phyloP scores from a whole-genome alignment of 73 alveolate species.

The Tetrahymena malaccensis region DNA sequence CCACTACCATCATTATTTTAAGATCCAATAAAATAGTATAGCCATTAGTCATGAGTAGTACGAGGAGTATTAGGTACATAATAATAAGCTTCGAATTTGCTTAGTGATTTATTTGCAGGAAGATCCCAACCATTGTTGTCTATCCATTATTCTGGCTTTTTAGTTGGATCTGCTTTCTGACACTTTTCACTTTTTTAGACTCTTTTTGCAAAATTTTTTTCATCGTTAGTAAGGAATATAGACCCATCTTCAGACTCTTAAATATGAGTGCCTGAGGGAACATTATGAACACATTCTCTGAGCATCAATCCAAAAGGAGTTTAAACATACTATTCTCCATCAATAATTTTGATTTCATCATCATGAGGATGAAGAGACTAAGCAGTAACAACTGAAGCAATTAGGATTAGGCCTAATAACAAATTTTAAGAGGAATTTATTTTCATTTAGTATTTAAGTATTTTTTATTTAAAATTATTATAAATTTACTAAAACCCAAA shows the following conservation, averaged over 20 bases:
- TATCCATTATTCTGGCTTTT: neutral
- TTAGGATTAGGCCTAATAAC: neutral
- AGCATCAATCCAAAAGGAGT: neutral
- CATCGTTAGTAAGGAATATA: neutral
- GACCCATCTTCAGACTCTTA: neutral
- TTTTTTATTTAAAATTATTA: too few species aligned
- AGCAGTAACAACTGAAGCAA: neutral
- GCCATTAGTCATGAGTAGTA: neutral
- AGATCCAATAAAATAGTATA: neutral
- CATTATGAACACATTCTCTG: neutral
- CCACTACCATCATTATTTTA: neutral
- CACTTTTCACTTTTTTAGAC: neutral
- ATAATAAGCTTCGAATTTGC: neutral
- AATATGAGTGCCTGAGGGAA: neutral
- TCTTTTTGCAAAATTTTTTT: neutral
- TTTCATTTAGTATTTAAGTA: too few species aligned
- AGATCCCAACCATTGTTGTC: neutral
- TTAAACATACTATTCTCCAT: neutral
- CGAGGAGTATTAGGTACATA: neutral
- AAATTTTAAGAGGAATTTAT: too few species aligned
- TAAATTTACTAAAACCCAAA: too few species aligned
- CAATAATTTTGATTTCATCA: neutral
- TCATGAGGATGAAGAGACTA: neutral
- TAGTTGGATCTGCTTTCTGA: neutral
- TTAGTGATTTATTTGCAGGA: neutral